A percentile compares a stretch with the other conserved stretches of the same genome.
These are phyloP conservation scores for Candida stauntonica DNA, from an alignment of 805 yeast species.

Conservation along the genomic window DNA sequence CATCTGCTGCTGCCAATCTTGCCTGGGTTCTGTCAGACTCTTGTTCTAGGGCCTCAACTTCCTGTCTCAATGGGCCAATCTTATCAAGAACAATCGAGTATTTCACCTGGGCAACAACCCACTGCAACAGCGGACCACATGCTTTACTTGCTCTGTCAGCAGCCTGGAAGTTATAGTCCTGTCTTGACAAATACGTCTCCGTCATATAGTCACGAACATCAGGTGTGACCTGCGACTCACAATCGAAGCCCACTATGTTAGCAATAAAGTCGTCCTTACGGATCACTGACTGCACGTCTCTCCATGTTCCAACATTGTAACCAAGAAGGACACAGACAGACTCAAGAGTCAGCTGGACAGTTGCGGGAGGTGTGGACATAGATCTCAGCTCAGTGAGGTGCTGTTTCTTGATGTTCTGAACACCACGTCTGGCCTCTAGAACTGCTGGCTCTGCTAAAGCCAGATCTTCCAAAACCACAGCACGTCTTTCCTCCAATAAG, in stretches of 20 bases:
- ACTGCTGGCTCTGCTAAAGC: slow-evolving; percentile 80
- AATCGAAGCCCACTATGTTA: slow-evolving; percentile 71
- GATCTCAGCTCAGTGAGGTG: slow-evolving; percentile 87
- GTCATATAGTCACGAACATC: slow-evolving; percentile 56
- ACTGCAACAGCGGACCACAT: slow-evolving; percentile 83
- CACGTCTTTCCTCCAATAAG: slow-evolving; percentile 50
- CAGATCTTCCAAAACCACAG: slow-evolving; percentile 57
- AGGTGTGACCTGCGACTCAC: slow-evolving; percentile 50
- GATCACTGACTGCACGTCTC: slow-evolving; percentile 76
- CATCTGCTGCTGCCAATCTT: slow-evolving; percentile 68
- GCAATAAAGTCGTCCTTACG: slow-evolving; percentile 85
- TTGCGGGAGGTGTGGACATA: slow-evolving; percentile 86
- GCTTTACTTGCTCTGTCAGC: slow-evolving; percentile 92
- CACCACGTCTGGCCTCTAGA: slow-evolving; percentile 79
- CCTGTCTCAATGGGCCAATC: slow-evolving; percentile 69
- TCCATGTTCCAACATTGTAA: slow-evolving; percentile 61
- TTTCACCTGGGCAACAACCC: slow-evolving; percentile 89
- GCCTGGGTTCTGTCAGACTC: slow-evolving; percentile 60
- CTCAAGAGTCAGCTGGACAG: slow-evolving; percentile 80
- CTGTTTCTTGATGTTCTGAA: slow-evolving; percentile 87
- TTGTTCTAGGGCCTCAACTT: slow-evolving; percentile 55
- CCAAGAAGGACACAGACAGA: slow-evolving; percentile 85
- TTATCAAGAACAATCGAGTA: slow-evolving; percentile 66
- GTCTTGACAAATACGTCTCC: slow-evolving; percentile 50
- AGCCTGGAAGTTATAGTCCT: slow-evolving; percentile 63